Conservation (phyloP, 2,329 filamentous ascomycete species). For the Rhytidhysteron rufulum region DNA sequence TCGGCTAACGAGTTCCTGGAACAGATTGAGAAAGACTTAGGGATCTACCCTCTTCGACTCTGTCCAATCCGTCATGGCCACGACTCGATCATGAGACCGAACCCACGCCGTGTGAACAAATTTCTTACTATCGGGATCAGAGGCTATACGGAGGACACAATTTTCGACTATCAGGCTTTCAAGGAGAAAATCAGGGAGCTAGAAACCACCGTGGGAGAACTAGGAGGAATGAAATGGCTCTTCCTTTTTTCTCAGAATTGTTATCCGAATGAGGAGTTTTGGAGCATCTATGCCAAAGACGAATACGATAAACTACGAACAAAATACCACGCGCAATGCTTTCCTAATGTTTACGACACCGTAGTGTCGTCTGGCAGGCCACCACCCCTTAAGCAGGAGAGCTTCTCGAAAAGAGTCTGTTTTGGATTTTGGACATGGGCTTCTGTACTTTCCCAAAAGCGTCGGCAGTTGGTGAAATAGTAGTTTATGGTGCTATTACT, state of each 20-base stretch:
- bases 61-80: conserved; percentile 28
- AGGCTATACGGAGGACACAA: conserved; percentile 55
- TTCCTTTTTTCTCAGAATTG: conserved; percentile 65
- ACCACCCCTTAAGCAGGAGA: not conserved
- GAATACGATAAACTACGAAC: conserved; percentile 54
- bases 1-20: conserved; percentile 31
- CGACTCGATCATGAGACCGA: not conserved
- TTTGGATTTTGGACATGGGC: not conserved
- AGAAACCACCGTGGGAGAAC: conserved; percentile 53
- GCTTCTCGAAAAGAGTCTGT: not conserved
- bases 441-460: not conserved
- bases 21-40: conserved; percentile 24
- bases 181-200: conserved; percentile 53
- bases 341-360: conserved; percentile 63
- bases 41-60: conserved; percentile 38
- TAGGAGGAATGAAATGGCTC: conserved; percentile 61
- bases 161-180: conserved; percentile 21
- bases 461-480: not conserved
- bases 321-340: conserved; percentile 53
- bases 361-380: conserved; percentile 36
- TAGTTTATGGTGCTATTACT: no score
- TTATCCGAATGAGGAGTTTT: conserved; percentile 63
- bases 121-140: conserved; percentile 59
- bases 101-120: conserved; percentile 4
- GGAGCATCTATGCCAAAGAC: conserved; percentile 54